Base-by-base conservation (phyloP, 2,329 filamentous ascomycete species). In the Arthrobotrys megalospora region DNA sequence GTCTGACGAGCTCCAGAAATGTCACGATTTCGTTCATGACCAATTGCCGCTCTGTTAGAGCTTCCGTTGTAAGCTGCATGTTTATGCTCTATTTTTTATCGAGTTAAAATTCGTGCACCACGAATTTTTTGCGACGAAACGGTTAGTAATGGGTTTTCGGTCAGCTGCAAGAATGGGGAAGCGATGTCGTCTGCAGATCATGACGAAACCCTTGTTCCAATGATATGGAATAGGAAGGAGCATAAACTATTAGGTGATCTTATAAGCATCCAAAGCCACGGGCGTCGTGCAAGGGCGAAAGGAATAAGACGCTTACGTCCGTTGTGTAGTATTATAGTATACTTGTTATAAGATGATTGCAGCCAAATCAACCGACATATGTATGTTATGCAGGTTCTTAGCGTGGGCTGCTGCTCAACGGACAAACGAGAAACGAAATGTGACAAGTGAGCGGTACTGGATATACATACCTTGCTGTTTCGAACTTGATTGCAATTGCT, bases 21-120 rank as follows among this genome's bases (percentile, higher is more conserved):
- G 34, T 43, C 36, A 76, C 91, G 86, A 80, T 91, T 90, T 65
- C 87, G 73, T 60, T 62, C 50, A 71, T 72, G 47, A 32, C 67
- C 67, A 58, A 71, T 14, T 16, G 24, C 19, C 21, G 62, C 63
- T 53, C 50, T 65, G 63, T 45, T 75, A 53, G 62, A 62, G 34
- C 53, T 62, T 63, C 67, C 67, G 45, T 69, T 70, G 58, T 60
- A 63, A 70, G 55, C 48, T 73, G 69, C 69, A 73, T 66, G 24
- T 60, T 41, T 60, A 60, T 60, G 36, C 55, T 60, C 55, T 60
- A 60, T 60, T 60, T 43, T 58, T 45, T 45, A 6, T 14, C 60
- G 34, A 32, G 36, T 48, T 14, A 28, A 38, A 65, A 38, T 43
- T 60, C 55, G 19, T 24, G 19, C 11, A n/a, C 24, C 66, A 55